Conservation (phyloP, 1,284 basidiomycete genomes). For the Sparassis latifolia region DNA sequence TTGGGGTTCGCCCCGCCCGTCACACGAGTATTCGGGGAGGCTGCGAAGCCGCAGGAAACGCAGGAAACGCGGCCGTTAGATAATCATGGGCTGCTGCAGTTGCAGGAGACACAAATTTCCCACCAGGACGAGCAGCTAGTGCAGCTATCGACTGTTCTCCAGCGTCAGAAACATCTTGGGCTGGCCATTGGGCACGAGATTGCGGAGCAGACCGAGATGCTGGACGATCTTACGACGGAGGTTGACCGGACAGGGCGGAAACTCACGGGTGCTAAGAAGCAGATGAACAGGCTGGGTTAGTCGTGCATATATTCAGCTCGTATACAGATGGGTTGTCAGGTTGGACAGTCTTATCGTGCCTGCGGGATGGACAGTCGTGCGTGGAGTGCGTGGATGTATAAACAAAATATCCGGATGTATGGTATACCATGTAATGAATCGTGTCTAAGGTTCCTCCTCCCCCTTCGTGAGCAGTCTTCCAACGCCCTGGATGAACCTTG, state of each 20-base stretch:
- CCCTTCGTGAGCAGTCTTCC: constrained; percentile 40
- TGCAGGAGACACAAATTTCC: constrained; percentile 78
- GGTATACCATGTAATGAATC: constrained; percentile 9
- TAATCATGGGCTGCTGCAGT: constrained; percentile 69
- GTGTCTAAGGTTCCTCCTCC: constrained; percentile 13
- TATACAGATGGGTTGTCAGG: background rate
- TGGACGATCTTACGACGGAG: constrained; percentile 73
- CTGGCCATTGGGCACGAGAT: constrained; percentile 86
- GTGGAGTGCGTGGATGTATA: constrained; percentile 12
- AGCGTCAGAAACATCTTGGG: constrained; percentile 82
- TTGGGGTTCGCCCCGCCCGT: constrained; percentile 35
- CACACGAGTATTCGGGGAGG: constrained; percentile 76
- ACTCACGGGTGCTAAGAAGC: constrained; percentile 72
- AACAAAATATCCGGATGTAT: constrained; percentile 11
- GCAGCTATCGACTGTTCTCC: constrained; percentile 77
- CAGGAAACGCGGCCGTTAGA: constrained; percentile 83
- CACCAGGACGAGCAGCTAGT: constrained; percentile 81
- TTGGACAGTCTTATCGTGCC: constrained; percentile 3
- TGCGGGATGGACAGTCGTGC: background rate
- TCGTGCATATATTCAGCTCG: background rate
- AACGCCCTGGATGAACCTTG: constrained; percentile 39
- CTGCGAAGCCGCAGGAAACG: constrained; percentile 68
- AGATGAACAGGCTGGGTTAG: constrained; percentile 70
- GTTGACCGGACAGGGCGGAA: constrained; percentile 73
- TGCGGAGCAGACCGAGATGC: constrained; percentile 76